Evolutionary conservation across 169 alveolate genomes (phyloP).

Genomic region (Plasmodium yoelii): DNA sequence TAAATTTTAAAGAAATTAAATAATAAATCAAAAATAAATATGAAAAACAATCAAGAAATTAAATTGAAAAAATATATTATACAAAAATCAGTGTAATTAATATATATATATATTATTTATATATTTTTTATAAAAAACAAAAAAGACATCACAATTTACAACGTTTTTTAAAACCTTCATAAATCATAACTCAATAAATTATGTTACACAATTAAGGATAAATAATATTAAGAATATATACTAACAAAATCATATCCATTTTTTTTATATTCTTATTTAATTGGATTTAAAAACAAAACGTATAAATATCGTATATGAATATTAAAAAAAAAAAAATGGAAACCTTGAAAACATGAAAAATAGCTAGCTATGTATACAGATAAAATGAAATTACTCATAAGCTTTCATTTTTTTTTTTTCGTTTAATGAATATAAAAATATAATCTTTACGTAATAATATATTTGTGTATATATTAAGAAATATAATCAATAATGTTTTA

Average conservation of each 20-base stretch:
- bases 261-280: not conserved
- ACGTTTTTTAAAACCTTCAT: conserved; percentile 13
- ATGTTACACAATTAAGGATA: conserved; percentile 5
- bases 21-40: not conserved
- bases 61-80: conserved; percentile 11
- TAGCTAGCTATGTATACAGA: conserved; percentile 43
- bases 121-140: conserved; percentile 4
- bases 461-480: not conserved
- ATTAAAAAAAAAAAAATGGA: conserved; percentile 28
- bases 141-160: conserved; percentile 40
- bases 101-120: too few species aligned
- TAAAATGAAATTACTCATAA: conserved; percentile 4
- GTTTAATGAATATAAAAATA: not conserved
- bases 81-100: too few species aligned
- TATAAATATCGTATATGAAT: not conserved
- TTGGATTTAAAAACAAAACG: not conserved
- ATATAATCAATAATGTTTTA: not conserved
- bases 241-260: not conserved
- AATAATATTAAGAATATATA: not conserved
- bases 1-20: too few species aligned
- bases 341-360: conserved; percentile 4
- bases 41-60: not conserved
- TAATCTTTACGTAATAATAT: too few species aligned
- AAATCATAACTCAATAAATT: not conserved
- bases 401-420: conserved; percentile 18